Percentiles rank a stretch among this genome's conserved stretches.
phyloP scores from a whole-genome alignment of 352 stramenopile species.

The Globisporangium alternatum region DNA sequence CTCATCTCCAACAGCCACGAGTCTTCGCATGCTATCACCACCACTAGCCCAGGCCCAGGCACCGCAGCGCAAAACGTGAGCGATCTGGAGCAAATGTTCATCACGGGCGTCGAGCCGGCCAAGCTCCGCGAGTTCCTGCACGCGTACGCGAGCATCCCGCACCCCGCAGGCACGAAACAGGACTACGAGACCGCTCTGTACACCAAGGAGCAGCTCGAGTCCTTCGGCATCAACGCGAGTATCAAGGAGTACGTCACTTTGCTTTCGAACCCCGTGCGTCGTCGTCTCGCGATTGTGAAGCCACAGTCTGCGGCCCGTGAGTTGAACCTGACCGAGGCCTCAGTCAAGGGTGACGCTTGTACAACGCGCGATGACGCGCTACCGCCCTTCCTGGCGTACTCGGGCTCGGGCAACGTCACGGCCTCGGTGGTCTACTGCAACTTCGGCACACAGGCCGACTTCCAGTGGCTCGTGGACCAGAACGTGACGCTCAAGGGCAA shows the following conservation, averaged over 20 bases:
- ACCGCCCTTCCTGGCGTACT: constrained; percentile 83
- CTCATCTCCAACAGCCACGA: constrained; percentile 4
- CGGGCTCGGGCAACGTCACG: constrained; percentile 66
- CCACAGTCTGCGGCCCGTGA: constrained; percentile 17
- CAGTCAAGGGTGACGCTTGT: constrained; percentile 63
- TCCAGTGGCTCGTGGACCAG: constrained; percentile 62
- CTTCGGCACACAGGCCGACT: constrained; percentile 77
- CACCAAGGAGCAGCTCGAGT: constrained; percentile 26
- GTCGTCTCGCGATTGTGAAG: constrained; percentile 46
- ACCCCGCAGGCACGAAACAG: constrained; percentile 20
- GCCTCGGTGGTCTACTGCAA: constrained; percentile 84
- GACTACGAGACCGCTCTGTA: constrained; percentile 33
- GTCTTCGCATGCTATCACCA: background rate
- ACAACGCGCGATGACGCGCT: constrained; percentile 49
- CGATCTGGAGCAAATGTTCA: constrained; percentile 9
- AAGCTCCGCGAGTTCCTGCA: constrained; percentile 14
- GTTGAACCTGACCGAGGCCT: constrained; percentile 61
- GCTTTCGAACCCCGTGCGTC: constrained; percentile 61
- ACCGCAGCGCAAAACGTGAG: background rate
- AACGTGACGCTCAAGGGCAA: constrained; percentile 75
- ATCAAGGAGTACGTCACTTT: constrained; percentile 40
- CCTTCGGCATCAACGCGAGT: constrained; percentile 36
- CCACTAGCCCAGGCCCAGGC: background rate
- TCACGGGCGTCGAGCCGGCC: background rate
- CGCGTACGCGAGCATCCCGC: constrained; percentile 9